phyloP scores from a whole-genome alignment of 2,329 filamentous ascomycete genomes.

The Fragosphaeria purpurea region DNA sequence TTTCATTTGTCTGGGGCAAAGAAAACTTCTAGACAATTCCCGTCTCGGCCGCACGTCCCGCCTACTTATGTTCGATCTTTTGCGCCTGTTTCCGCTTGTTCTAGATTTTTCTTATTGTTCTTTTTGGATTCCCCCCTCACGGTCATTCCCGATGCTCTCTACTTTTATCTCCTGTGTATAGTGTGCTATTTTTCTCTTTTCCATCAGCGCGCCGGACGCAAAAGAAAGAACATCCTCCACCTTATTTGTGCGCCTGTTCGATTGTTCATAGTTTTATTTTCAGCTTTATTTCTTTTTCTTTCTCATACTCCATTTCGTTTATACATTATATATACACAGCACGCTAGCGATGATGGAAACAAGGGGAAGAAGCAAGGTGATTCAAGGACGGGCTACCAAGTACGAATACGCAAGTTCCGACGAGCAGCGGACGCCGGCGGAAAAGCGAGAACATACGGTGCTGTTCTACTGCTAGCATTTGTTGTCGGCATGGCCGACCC shows the following conservation, averaged over 20 bases:
- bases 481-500: too few species aligned
- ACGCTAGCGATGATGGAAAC: too few species aligned
- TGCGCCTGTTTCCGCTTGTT: background rate
- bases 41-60: background rate
- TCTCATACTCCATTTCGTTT: background rate
- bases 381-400: too few species aligned
- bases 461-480: too few species aligned
- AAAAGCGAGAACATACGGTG: too few species aligned
- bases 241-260: conserved; percentile 2
- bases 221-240: background rate
- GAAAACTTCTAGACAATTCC: conserved; percentile 50
- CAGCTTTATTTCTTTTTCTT: background rate
- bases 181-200: conserved; percentile 1
- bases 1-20: conserved; percentile 59
- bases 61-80: background rate
- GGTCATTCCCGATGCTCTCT: background rate
- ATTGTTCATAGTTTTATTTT: background rate
- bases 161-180: conserved; percentile 6
- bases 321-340: background rate
- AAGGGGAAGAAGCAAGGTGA: too few species aligned
- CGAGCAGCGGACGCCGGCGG: too few species aligned
- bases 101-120: conserved; percentile 10
- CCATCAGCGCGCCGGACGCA: conserved; percentile 12
- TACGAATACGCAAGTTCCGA: too few species aligned
- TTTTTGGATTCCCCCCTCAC: conserved; percentile 9